These are phyloP conservation scores for Mycena albidolilacea DNA, from an alignment of 768 basidiomycete genomes.

Conservation along the genomic window DNA sequence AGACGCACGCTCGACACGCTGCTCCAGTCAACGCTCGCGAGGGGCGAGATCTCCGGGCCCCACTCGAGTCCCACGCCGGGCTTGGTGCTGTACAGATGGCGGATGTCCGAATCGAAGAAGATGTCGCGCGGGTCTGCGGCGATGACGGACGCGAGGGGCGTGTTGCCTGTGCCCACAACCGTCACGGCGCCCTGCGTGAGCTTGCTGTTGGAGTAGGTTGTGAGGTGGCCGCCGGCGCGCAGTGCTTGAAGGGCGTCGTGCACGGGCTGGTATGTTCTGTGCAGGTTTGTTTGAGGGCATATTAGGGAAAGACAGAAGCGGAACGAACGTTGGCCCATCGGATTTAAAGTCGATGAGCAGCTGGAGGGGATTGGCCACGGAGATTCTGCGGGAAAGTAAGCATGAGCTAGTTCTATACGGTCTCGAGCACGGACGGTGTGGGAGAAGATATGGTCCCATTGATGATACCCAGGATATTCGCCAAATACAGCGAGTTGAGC, in stretches of 20 bases:
- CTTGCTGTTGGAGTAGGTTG: constrained; percentile 47
- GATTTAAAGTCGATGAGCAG: constrained; percentile 59
- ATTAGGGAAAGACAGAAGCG: constrained; percentile 2
- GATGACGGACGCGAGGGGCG: constrained; percentile 43
- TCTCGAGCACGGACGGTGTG: constrained; percentile 39
- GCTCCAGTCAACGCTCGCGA: constrained; percentile 43
- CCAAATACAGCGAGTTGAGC: constrained; percentile 53
- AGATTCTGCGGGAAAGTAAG: constrained; percentile 12
- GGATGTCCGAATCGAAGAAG: constrained; percentile 46
- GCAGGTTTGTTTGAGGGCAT: not conserved
- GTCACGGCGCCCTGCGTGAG: constrained; percentile 41
- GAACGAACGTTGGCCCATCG: constrained; percentile 46
- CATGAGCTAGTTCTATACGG: not conserved
- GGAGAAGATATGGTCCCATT: constrained; percentile 40
- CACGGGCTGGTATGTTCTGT: constrained; percentile 49
- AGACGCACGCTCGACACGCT: constrained; percentile 38
- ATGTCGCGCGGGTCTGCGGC: constrained; percentile 41
- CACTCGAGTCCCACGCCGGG: constrained; percentile 32
- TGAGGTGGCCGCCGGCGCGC: constrained; percentile 53
- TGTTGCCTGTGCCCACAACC: constrained; percentile 46
- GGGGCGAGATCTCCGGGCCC: constrained; percentile 41
- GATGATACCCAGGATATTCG: constrained; percentile 52
- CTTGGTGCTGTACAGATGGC: constrained; percentile 36
- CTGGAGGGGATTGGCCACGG: constrained; percentile 51
- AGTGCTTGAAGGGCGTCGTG: constrained; percentile 53